These are phyloP conservation scores for Speleostelium caveatum DNA, from an alignment of 78 protist species.

Conservation along the genomic window DNA sequence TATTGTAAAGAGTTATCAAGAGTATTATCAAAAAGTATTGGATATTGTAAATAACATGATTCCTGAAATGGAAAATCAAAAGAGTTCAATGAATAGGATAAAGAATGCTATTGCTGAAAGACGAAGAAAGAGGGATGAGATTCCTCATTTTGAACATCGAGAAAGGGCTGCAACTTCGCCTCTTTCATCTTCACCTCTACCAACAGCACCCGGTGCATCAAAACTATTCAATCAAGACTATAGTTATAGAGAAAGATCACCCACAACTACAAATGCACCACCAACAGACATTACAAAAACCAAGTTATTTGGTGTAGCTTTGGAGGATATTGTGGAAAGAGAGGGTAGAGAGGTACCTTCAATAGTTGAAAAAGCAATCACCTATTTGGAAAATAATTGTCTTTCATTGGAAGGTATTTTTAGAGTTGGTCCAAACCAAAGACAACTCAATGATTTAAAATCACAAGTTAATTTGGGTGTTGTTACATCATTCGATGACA, in stretches of 20 bases:
- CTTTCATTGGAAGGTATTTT: constrained; percentile 35
- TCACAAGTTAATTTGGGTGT: neutral
- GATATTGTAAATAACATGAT: neutral
- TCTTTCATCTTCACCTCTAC: neutral
- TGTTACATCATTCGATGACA: constrained; percentile 17
- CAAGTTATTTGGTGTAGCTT: constrained; percentile 43
- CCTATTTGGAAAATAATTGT: neutral
- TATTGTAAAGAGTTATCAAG: constrained; percentile 4
- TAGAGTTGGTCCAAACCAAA: constrained; percentile 69
- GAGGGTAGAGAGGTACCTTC: constrained; percentile 24
- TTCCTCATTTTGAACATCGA: constrained; percentile 10
- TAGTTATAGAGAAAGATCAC: no score
- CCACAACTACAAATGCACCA: neutral
- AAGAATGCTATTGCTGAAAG: constrained; percentile 4
- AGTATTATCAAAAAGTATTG: constrained; percentile 17
- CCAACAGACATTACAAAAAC: neutral
- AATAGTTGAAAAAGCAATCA: constrained; percentile 19
- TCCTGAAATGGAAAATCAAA: constrained; percentile 28
- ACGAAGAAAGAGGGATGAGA: constrained; percentile 14
- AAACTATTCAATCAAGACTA: neutral
- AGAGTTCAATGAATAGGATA: neutral
- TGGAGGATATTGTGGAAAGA: neutral
- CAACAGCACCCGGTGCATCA: neutral
- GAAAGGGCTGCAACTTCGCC: neutral
- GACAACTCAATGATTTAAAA: constrained; percentile 16